These are phyloP conservation scores for Hypocreales sp. DNA, from an alignment of 2,329 filamentous ascomycete species.

Conservation along the genomic window DNA sequence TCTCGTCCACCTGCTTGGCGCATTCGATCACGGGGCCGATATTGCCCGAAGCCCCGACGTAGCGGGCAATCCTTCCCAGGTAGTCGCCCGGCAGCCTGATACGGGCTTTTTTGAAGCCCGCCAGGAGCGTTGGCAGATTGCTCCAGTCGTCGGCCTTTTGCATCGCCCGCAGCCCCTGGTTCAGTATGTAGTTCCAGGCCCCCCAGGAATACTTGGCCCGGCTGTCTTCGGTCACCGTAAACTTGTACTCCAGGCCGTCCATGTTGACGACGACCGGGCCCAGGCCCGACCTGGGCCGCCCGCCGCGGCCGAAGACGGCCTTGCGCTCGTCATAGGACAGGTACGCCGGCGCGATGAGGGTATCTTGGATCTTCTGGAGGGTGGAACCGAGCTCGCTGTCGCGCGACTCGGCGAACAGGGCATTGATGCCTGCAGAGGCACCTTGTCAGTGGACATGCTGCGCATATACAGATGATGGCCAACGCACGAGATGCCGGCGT, in stretches of 20 bases:
- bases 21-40: conserved; percentile 33
- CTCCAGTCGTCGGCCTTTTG: conserved; percentile 30
- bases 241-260: conserved; percentile 37
- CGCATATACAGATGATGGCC: too few relatives aligned
- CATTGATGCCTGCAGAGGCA: conserved; percentile 13
- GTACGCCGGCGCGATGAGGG: conserved; percentile 46
- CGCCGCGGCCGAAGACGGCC: conserved; percentile 34
- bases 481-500: conserved; percentile 14
- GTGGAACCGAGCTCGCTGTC: conserved; percentile 35
- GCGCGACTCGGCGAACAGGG: conserved; percentile 34
- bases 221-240: too few relatives aligned
- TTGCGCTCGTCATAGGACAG: conserved; percentile 36
- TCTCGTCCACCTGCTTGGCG: conserved; percentile 28
- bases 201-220: too few relatives aligned
- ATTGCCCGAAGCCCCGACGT: conserved; percentile 22
- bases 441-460: conserved; percentile 5
- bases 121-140: conserved; percentile 35
- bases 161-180: conserved; percentile 29
- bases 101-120: conserved; percentile 29
- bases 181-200: too few relatives aligned
- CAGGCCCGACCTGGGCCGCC: too few relatives aligned
- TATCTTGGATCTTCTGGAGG: conserved; percentile 37
- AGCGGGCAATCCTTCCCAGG: conserved; percentile 24
- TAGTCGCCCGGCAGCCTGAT: conserved; percentile 19
- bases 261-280: conserved; percentile 44